Evolutionary conservation across 306 rosid species (phyloP), one percentile per base, ranked within the genome.

Genomic region (Cercis canadensis): DNA sequence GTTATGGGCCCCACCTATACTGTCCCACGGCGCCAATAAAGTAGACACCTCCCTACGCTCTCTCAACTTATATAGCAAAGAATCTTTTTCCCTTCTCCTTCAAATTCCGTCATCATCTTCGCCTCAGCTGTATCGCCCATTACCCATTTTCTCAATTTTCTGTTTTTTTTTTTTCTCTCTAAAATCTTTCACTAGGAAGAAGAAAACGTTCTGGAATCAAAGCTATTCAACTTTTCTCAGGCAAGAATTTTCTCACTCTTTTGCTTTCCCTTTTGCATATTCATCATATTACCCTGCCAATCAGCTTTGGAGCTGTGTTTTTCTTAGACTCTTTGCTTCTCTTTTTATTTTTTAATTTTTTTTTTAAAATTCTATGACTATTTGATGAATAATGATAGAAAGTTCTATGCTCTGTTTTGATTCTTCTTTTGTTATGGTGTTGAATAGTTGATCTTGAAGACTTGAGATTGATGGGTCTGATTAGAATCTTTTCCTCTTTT

Each of bases 201-300:
- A 52, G 5, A 16, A 54, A 60, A 51, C 78, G 64, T 47, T 56
- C 62, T 74, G 5, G 77, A 70, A 57, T 65, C 79, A 32, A 80
- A 74, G 70, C 53, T 62, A 55, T 45, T 39, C 77, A 46, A 29
- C 62, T 78, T 79, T 50, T 65, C 61, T 71, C 81, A 83, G 92
- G 96, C 60, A 87, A 80, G 75, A 63, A 15, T 24, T 74, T 69
- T 19, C 9, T 54, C 7, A 46, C n/a, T 45, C 29, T 45, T 31
- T 15, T 40, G 29, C 15, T 61, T 24, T 4, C 29, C 17, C 55
- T 43, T 50, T 47, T 39, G 29, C 15, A 9, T 36, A 6, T 47
- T 15, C 7, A 33, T 4, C 9, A 18, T 0, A n/a, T 39, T 41
- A 17, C 57, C 14, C 37, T 17, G 51, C 69, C 24, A 15, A 63